Evolutionary conservation across 441 rosid genomes (phyloP).

Genomic region (Adansonia rubrostipa): DNA sequence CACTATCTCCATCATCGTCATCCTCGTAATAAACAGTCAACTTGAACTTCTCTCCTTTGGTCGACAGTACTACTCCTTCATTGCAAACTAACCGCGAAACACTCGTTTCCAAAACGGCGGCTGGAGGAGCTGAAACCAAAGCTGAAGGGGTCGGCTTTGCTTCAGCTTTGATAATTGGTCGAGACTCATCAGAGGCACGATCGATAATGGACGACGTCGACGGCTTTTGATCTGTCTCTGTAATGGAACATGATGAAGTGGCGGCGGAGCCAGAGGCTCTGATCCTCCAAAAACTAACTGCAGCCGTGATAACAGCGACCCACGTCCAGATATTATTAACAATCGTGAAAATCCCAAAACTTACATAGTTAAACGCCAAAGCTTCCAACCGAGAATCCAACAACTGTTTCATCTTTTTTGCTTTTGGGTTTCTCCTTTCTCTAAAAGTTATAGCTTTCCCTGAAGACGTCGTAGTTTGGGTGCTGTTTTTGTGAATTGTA

Average conservation of each 20-base stretch:
- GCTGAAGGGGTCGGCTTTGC: neutral
- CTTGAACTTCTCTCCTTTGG: conserved; percentile 44
- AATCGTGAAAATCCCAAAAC: conserved; percentile 46
- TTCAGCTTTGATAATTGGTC: neutral
- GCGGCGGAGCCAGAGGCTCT: conserved; percentile 34
- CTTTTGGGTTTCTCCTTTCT: neutral
- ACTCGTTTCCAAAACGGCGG: neutral
- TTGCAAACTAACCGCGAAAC: conserved; percentile 25
- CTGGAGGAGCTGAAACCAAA: conserved; percentile 14
- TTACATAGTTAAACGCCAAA: conserved; percentile 45
- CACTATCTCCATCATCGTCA: conserved; percentile 20
- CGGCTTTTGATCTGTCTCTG: neutral
- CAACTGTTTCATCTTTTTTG: conserved; percentile 40
- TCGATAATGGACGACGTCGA: neutral
- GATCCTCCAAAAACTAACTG: conserved; percentile 67
- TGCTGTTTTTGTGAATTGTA: conserved; percentile 13
- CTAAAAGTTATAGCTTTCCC: neutral
- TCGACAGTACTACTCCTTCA: conserved; percentile 25
- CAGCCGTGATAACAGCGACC: conserved; percentile 68
- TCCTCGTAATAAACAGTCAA: conserved; percentile 34
- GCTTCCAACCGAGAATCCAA: conserved; percentile 58
- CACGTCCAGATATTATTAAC: conserved; percentile 67
- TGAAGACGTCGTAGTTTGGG: neutral
- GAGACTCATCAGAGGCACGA: neutral
- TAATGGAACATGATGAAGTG: conserved; percentile 11